These are phyloP conservation scores for Pleurozium schreberi DNA, from an alignment of 225 moss, liverwort and hornwort species.

Conservation along the genomic window DNA sequence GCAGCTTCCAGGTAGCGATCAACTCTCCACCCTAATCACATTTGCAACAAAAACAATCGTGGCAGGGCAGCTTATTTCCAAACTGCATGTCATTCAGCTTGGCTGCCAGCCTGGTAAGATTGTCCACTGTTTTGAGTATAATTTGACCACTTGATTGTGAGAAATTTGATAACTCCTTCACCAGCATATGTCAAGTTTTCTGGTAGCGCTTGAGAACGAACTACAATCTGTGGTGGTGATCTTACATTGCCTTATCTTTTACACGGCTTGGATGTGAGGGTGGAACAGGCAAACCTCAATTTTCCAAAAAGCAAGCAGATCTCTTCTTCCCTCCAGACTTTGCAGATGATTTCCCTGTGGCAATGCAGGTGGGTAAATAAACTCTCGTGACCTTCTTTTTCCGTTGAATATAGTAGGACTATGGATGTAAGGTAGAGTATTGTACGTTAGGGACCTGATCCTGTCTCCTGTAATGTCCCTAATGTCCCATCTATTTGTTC, in stretches of 20 bases:
- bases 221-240: neutral
- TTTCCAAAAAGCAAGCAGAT: slow-evolving; percentile 89
- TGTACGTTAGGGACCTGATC: too few relatives aligned
- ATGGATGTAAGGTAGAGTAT: neutral
- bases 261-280: neutral
- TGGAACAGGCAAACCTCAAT: slow-evolving; percentile 53
- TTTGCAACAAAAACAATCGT: slow-evolving; percentile 73
- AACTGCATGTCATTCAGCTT: slow-evolving; percentile 75
- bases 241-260: neutral
- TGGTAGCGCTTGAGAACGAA: neutral
- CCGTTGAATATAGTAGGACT: neutral
- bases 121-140: neutral
- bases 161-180: neutral
- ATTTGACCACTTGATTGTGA: neutral
- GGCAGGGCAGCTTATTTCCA: slow-evolving; percentile 78
- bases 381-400: neutral
- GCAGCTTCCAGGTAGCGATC: slow-evolving; percentile 69
- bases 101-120: slow-evolving; percentile 59
- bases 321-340: slow-evolving; percentile 96
- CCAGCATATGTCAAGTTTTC: neutral
- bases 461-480: neutral
- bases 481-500: neutral
- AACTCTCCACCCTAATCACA: slow-evolving; percentile 44
- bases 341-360: slow-evolving; percentile 97
- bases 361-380: slow-evolving; percentile 44